Evolutionary conservation across 2,329 filamentous ascomycete species (phyloP).

Genomic region (Verticillium longisporum): DNA sequence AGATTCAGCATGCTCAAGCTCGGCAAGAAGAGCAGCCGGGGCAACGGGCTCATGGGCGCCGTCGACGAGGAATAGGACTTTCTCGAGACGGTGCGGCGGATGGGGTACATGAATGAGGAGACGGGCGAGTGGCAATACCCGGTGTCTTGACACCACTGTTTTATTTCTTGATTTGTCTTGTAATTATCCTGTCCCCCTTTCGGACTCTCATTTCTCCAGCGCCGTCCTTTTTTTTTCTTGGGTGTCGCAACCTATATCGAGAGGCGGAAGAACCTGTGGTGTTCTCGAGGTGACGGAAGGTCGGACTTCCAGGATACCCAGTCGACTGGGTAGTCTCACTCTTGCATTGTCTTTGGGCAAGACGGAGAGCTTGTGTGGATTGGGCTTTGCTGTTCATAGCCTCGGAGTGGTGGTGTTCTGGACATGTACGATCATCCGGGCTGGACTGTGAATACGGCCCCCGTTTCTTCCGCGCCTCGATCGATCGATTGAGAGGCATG

Average conservation of each 20-base stretch:
- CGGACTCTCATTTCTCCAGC: background rate
- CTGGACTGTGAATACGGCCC: background rate
- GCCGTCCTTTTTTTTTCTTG: background rate
- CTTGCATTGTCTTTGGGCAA: background rate
- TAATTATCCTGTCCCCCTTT: background rate
- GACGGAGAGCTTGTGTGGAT: background rate
- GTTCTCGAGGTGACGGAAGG: background rate
- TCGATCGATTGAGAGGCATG: background rate
- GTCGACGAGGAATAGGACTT: slow-evolving; percentile 46
- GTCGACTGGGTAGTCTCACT: background rate
- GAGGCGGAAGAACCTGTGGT: background rate
- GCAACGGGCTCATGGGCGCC: slow-evolving; percentile 42
- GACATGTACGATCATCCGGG: background rate
- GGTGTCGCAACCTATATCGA: background rate
- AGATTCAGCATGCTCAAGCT: slow-evolving; percentile 72
- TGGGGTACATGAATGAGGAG: slow-evolving; percentile 12
- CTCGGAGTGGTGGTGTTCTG: background rate
- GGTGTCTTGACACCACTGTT: slow-evolving; percentile 8
- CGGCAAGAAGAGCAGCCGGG: slow-evolving; percentile 60
- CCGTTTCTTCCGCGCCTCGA: background rate
- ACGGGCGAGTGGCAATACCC: slow-evolving; percentile 13
- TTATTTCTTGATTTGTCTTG: background rate
- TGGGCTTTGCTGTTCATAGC: background rate
- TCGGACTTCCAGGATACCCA: background rate
- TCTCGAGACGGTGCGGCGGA: slow-evolving; percentile 7